phyloP scores from a whole-genome alignment of 2,329 filamentous ascomycete genomes.

The Aureobasidium zeae region DNA sequence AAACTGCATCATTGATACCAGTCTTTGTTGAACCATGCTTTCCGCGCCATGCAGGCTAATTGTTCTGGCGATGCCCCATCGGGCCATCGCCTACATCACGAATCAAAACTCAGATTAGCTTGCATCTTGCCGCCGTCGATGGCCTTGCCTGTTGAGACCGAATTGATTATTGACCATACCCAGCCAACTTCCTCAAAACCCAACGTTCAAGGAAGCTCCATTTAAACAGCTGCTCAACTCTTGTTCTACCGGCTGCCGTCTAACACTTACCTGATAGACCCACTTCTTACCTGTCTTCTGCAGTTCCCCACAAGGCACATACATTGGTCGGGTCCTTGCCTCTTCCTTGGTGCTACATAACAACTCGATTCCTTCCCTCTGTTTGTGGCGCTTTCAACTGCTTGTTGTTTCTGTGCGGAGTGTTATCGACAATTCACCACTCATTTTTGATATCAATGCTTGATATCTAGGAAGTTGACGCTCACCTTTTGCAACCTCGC shows the following conservation, averaged over 20 bases:
- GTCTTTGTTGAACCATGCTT: conserved; percentile 11
- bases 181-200: not conserved
- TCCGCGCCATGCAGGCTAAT: conserved; percentile 9
- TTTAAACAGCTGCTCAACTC: not conserved
- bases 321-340: conserved; percentile 6
- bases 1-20: conserved; percentile 8
- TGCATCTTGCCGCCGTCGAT: not conserved
- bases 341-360: conserved; percentile 13
- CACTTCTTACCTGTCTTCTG: conserved; percentile 2
- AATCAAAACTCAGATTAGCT: conserved; percentile 7
- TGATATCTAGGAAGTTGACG: not conserved
- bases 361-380: not conserved
- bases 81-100: conserved; percentile 4
- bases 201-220: not conserved
- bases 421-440: not conserved
- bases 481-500: not conserved
- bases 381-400: not conserved
- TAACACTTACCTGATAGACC: not conserved
- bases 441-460: not conserved
- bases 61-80: not conserved
- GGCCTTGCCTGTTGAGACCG: conserved; percentile 6
- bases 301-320: conserved; percentile 6
- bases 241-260: not conserved
- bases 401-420: not conserved
- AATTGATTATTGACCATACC: conserved; percentile 4